Evolutionary conservation across 2,329 filamentous ascomycete genomes (phyloP), one percentile per base, ranked within the genome.

Genomic region (Colletotrichum camelliae): DNA sequence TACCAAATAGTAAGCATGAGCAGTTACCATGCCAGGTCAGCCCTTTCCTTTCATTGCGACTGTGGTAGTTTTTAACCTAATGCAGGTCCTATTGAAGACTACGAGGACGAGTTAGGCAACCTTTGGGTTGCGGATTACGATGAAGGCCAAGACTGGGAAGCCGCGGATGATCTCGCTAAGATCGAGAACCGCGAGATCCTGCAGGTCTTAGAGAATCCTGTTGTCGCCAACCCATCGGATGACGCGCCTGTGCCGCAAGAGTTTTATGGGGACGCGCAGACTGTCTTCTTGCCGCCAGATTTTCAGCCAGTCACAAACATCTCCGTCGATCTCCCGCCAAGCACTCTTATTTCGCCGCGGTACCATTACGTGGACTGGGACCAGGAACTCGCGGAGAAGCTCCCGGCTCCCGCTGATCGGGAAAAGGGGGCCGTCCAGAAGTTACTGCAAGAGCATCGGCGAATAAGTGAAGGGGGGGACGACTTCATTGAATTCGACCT

Each of bases 401-500:
- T 80, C 0, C 81, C 81, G 3, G 77, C 79, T 2, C 73, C 79
- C 1, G 70, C 64, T 18, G 74, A 65, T 15, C 72, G 66, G n/a
- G 86, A 88, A n/a, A n/a, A n/a, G n/a, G n/a, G 77, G 3, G 86
- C 84, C 0, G 62, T 88, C 10, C 65, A 81, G 13, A 66, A 73
- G 6, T 78, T 86, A 18, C 76, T 85, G 16, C 66, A 80, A 7
- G 27, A n/a, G 69, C 76, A 60, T 72, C 78, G 18, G 48, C 67
- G 8, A 74, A 78, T 7, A 70, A 62, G 77, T 6, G 72, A 80
- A 24, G 27, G 43, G 15, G 43, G 75, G 4, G 79, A 82, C 1
- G 82, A 81, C 4, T 87, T 84, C 24, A 74, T 86, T 8, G 90
- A 92, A 65, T 86, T 93, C 15, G 83, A 89, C 5, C 83, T 94